Conservation (phyloP, 140 eudicot genomes). For the Erigeron philadelphicus region DNA sequence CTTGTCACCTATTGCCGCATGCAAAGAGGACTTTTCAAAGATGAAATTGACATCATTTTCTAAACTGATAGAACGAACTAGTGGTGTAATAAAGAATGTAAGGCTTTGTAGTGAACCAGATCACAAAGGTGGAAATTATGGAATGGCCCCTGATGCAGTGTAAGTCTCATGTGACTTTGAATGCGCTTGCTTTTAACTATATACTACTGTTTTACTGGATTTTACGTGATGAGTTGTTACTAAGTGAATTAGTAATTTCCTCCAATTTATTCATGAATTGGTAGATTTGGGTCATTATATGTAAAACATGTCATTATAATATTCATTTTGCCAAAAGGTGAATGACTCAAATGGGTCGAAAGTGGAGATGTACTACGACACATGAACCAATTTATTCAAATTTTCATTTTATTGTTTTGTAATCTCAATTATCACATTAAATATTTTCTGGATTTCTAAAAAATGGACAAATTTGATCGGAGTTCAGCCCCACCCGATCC, state of each 20-base stretch:
- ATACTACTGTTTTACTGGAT: neutral
- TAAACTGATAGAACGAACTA: slow-evolving; percentile 72
- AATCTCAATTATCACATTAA: neutral
- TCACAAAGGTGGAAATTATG: slow-evolving; percentile 66
- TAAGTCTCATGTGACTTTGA: slow-evolving; percentile 29
- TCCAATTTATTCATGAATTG: neutral
- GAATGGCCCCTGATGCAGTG: slow-evolving; percentile 99
- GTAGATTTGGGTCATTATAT: neutral
- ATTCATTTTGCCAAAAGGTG: neutral
- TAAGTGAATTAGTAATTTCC: neutral
- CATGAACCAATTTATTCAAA: neutral
- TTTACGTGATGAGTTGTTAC: neutral
- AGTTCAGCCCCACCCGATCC: neutral
- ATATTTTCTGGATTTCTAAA: neutral
- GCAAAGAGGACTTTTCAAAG: slow-evolving; percentile 78
- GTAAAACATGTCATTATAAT: neutral
- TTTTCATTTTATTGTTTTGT: neutral
- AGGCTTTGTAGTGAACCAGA: slow-evolving; percentile 69
- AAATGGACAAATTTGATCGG: neutral
- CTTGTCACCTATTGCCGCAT: slow-evolving; percentile 69
- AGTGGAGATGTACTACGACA: neutral
- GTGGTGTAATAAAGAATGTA: slow-evolving; percentile 70
- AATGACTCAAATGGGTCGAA: neutral
- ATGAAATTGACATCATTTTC: slow-evolving; percentile 78
- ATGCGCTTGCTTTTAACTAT: neutral